A percentile compares a stretch with the other conserved stretches of the same genome.
These are phyloP conservation scores for Xylariaceae sp. DNA, from an alignment of 2,329 filamentous ascomycete genomes.

Conservation along the genomic window DNA sequence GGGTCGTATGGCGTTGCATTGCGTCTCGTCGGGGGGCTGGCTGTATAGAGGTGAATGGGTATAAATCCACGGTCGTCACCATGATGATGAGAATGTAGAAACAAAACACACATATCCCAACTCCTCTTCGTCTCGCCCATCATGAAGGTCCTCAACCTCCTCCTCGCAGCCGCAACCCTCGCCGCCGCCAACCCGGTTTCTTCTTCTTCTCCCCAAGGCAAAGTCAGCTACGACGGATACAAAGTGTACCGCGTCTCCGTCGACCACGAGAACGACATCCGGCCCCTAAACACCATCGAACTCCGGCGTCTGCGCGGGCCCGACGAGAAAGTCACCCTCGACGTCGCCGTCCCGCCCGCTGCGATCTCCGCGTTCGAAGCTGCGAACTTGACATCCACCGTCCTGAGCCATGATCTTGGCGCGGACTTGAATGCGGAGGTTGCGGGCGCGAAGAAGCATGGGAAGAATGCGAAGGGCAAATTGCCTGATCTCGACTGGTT, in stretches of 20 bases:
- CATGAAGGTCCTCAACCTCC: constrained; percentile 20
- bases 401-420: constrained; percentile 30
- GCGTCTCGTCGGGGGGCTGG: no score
- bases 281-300: constrained; percentile 24
- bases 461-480: constrained; percentile 2
- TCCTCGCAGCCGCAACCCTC: constrained; percentile 11
- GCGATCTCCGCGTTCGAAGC: constrained; percentile 28
- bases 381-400: constrained; percentile 12
- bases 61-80: no score
- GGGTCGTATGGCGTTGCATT: constrained; percentile 10
- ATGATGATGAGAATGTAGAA: no score
- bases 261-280: constrained; percentile 17
- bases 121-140: background rate
- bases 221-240: constrained; percentile 32
- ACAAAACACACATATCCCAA: background rate
- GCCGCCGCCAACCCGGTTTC: background rate
- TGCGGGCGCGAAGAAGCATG: constrained; percentile 17
- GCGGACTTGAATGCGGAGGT: constrained; percentile 29
- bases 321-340: constrained; percentile 18
- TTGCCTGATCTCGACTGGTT: constrained; percentile 43
- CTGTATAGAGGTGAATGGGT: background rate
- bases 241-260: constrained; percentile 31
- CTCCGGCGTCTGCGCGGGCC: constrained; percentile 21
- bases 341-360: constrained; percentile 32
- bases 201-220: background rate